A percentile compares a stretch with the other conserved stretches of the same genome.
Conservation (phyloP, 495 filamentous ascomycete species). For the Penicillium canariense region DNA sequence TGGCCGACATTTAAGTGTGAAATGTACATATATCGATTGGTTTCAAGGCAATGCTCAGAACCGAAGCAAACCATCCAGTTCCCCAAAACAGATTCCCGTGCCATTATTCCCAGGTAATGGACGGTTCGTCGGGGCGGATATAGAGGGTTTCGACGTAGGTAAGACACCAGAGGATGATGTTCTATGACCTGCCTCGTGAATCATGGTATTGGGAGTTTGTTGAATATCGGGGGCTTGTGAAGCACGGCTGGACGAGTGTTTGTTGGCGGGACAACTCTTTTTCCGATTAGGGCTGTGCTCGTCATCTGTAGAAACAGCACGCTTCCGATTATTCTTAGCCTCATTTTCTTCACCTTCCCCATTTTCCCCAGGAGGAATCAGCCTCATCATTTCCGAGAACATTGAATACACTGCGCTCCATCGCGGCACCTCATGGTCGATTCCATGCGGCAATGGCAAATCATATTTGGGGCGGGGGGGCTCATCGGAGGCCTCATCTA, state of each 20-base stretch:
- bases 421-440: constrained; percentile 14
- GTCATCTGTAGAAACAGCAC: not conserved
- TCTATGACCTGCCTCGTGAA: not conserved
- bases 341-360: not conserved
- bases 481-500: not conserved
- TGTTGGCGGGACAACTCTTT: not conserved
- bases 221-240: not conserved
- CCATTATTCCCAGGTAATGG: not conserved
- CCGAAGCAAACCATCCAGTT: constrained; percentile 6
- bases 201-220: not conserved
- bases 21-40: too few relatives aligned
- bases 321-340: too few relatives aligned
- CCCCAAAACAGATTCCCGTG: not conserved
- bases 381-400: constrained; percentile 11
- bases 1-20: not conserved
- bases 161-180: not conserved
- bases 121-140: not conserved
- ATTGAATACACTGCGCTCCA: constrained; percentile 13
- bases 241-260: not conserved
- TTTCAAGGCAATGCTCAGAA: too few relatives aligned
- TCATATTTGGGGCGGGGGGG: not conserved
- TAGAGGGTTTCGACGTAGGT: not conserved
- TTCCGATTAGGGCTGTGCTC: not conserved
- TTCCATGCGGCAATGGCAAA: constrained; percentile 3
- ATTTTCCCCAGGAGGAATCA: constrained; percentile 10